Percentiles rank a stretch among this genome's conserved stretches.
Conservation (phyloP, 768 basidiomycete genomes). For the Pleurotus citrinopileatus region DNA sequence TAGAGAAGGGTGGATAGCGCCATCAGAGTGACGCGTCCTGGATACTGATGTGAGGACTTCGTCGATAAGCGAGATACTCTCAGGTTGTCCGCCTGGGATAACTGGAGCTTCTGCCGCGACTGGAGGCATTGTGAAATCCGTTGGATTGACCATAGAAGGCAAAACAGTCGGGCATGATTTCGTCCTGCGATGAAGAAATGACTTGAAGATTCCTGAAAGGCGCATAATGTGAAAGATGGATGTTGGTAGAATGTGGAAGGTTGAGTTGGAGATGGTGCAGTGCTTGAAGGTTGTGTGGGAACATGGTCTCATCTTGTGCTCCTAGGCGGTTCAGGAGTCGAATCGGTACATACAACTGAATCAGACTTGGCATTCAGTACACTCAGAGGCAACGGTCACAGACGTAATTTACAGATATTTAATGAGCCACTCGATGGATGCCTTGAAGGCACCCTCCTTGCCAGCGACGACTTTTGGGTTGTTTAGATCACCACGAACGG, state of each 20-base stretch:
- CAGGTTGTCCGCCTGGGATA: neutral
- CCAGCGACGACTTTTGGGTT: slow-evolving; percentile 54
- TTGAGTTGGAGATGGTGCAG: neutral
- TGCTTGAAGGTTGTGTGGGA: too few species aligned
- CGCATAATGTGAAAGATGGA: slow-evolving; percentile 5
- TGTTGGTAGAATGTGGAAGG: neutral
- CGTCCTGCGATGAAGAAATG: slow-evolving; percentile 43
- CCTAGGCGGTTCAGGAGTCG: too few species aligned
- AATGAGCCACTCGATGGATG: slow-evolving; percentile 52
- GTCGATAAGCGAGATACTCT: neutral
- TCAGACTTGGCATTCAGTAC: too few species aligned
- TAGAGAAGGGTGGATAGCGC: neutral
- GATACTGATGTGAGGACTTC: neutral
- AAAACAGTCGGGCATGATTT: slow-evolving; percentile 43
- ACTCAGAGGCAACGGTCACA: too few species aligned
- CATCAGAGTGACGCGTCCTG: neutral
- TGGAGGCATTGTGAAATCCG: neutral
- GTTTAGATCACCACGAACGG: slow-evolving; percentile 45
- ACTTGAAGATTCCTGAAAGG: slow-evolving; percentile 8
- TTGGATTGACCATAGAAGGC: slow-evolving; percentile 10
- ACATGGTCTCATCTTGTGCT: too few species aligned
- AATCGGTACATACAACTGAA: too few species aligned
- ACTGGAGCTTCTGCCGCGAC: neutral
- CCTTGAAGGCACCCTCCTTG: slow-evolving; percentile 63
- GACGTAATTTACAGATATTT: too few species aligned